Conservation (phyloP, 177 flowering plant species). For the Vitis hybrid region DNA sequence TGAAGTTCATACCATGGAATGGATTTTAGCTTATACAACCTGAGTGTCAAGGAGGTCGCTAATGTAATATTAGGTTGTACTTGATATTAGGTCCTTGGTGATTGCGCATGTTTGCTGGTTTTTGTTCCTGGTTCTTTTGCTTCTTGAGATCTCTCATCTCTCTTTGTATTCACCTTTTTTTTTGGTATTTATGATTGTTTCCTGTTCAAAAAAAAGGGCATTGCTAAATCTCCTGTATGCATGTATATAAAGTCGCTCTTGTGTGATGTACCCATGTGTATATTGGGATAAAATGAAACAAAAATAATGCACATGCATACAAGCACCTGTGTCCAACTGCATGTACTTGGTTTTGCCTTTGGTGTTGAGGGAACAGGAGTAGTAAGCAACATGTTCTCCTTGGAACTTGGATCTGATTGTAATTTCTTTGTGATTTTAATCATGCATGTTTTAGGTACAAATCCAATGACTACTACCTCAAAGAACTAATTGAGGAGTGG, state of each 20-base stretch:
- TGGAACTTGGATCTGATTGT: neutral
- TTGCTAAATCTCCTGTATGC: neutral
- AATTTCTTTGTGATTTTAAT: neutral
- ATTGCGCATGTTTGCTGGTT: too few relatives aligned
- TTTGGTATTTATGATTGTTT: too few relatives aligned
- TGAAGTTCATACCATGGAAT: too few relatives aligned
- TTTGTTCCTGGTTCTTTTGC: too few relatives aligned
- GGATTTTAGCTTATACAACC: too few relatives aligned
- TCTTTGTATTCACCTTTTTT: too few relatives aligned
- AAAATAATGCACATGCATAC: neutral
- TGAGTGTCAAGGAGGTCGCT: too few relatives aligned
- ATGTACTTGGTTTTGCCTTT: neutral
- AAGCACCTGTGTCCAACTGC: neutral
- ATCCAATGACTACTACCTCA: slow-evolving; percentile 78
- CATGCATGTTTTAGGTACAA: slow-evolving; percentile 53
- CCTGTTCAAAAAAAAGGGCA: too few relatives aligned
- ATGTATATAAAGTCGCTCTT: neutral
- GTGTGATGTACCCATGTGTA: neutral
- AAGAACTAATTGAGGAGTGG: slow-evolving; percentile 87
- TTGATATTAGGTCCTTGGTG: too few relatives aligned
- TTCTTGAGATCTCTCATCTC: too few relatives aligned
- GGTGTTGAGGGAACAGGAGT: neutral
- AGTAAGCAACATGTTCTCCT: neutral
- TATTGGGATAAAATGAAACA: neutral
- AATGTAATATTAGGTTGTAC: too few relatives aligned